Base-by-base conservation (phyloP, 164 flowering plant species). In the Liriodendron chinense region DNA sequence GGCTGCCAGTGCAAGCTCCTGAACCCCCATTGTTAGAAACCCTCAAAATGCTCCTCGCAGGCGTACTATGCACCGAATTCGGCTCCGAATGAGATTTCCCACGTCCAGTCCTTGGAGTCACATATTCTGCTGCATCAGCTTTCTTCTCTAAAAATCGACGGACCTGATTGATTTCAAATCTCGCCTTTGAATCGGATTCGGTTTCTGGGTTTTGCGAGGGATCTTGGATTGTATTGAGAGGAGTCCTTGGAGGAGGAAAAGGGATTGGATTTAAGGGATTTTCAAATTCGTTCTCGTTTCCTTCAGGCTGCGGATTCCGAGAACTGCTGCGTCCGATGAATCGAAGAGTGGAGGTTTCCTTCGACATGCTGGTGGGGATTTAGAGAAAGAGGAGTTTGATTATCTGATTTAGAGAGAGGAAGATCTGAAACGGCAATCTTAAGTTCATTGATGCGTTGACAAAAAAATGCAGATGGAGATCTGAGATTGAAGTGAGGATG, bases 41-140 rank as follows among this genome's bases (percentile, higher is more conserved):
- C 73, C 82, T 83, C 0, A 82, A 70, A 22, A 73, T 76, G 67
- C 83, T 81, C 84, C 87, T 82, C 0, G 84, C 78, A 0, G 91
- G 92, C 21, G 94, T 90, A 71, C 81, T 87, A 65, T 85, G 88
- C 5, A 80, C 89, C 3, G 92, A 90, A 65, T 77, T 88, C 0
- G 90, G 85, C 75, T 90, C 91, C 1, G 89, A 85, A 1, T 84
- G 82, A 9, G 77, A 22, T 72, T 83, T 88, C 70, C 80, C 84
- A 9, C 83, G 80, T 66, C 50, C 73, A 77, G 70, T 66, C 74
- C 81, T 86, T 3, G 90, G 84, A 74, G 86, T 81, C 47, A 62
- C 72, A 22, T 48, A 62, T 43, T 59, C 77, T 9, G 21, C 61
- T 62, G 73, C 71, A 59, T 74, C 85, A 23, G 69, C 14, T 57